phyloP scores from a whole-genome alignment of 2,329 filamentous ascomycete genomes.

The Sclerotinia sclerotiorum region DNA sequence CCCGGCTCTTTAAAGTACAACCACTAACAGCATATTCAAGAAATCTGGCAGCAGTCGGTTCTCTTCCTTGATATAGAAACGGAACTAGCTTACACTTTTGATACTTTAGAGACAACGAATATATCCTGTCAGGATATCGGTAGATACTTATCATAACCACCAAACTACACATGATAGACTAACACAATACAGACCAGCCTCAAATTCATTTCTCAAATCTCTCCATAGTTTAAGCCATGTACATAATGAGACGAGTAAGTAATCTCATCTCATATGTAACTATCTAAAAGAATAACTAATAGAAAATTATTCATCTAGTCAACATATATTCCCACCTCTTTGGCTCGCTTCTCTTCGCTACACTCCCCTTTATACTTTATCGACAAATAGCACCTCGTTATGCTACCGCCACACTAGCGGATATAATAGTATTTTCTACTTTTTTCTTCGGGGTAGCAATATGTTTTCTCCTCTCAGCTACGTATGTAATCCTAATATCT shows the following conservation, averaged over 20 bases:
- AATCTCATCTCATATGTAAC: not conserved
- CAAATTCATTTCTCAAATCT: slow-evolving; percentile 23
- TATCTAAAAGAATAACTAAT: slow-evolving; percentile 31
- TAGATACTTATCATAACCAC: not conserved
- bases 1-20: not conserved
- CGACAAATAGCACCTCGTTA: slow-evolving; percentile 40
- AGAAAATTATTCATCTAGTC: slow-evolving; percentile 36
- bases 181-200: slow-evolving; percentile 11
- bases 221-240: slow-evolving; percentile 21
- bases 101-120: slow-evolving; percentile 24
- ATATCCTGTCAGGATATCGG: slow-evolving; percentile 25
- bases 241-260: slow-evolving; percentile 26
- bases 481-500: not conserved
- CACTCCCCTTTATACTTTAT: slow-evolving; percentile 37
- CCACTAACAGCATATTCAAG: not conserved
- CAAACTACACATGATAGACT: not conserved
- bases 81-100: not conserved
- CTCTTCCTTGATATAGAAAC: not conserved
- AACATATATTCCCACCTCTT: slow-evolving; percentile 49
- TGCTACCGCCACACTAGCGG: slow-evolving; percentile 39
- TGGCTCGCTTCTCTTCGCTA: slow-evolving; percentile 42
- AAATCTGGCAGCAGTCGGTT: slow-evolving; percentile 7
- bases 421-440: slow-evolving; percentile 44
- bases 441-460: slow-evolving; percentile 44
- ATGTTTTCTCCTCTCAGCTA: slow-evolving; percentile 45